Evolutionary conservation across 139 green algal species (phyloP), one percentile per base, ranked within the genome.

Genomic region (Yamagishiella unicocca): DNA sequence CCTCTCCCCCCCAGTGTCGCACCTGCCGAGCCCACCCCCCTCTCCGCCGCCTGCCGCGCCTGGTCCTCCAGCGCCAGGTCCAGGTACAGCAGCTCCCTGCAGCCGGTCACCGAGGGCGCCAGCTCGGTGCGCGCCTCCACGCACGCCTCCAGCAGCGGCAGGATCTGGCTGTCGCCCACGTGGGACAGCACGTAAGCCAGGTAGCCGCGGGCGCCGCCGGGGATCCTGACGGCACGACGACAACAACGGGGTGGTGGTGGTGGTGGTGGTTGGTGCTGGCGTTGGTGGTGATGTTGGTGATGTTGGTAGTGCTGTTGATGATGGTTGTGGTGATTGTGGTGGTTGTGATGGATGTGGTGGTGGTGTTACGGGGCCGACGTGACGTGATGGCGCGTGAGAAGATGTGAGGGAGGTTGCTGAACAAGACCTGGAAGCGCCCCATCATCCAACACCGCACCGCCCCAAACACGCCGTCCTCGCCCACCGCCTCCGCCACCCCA

Each of bases 21-120:
- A 91, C 82, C 83, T 45, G 89, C 85, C 14, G 78, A 33, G 29
- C 85, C 90, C 37, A 93, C 90, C 17, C 92, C 92, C 35, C 90
- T 66, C 90, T 93, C 86, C 67, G 70, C 95, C 33, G 95, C 95
- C 29, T 85, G 79, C 25, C 97, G 85, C 38, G 97, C 94, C 70
- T 95, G 92, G 70, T 95, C 93, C 94, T 99, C 98, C 75, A 99
- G 93, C 12, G 98, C 96, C 61, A 99, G 89, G 91, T 99, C 98
- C 42, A 99, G 90, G 92, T 99, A 99, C 81, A 99, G 92, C 88
- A 98, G 76, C 76, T 99, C 98, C 42, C 92, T 86, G 87, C 96
- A 93, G 87, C 88, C 92, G 7, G 77, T 29, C 62, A 98, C 81
- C 4, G 89, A 58, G 31, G 85, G 83, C 8, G 90, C 87, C 71